Conservation (phyloP, 441 rosid species). For the Lepidium campestre region DNA sequence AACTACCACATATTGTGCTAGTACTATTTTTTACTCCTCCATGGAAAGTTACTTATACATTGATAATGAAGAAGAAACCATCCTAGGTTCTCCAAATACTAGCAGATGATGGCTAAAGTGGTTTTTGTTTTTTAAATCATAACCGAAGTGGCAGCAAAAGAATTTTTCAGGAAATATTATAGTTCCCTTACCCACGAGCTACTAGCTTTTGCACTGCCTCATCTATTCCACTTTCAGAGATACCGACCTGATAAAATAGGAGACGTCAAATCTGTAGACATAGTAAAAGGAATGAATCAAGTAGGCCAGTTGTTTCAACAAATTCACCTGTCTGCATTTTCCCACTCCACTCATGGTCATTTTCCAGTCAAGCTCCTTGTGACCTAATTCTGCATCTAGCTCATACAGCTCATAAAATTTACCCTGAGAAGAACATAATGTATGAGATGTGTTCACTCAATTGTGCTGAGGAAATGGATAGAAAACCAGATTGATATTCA, state of each 20-base stretch:
- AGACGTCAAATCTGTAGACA: not conserved
- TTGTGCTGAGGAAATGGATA: not conserved
- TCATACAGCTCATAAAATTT: conserved; percentile 96
- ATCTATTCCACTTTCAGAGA: conserved; percentile 86
- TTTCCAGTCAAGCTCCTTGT: conserved; percentile 95
- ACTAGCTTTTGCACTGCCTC: conserved; percentile 89
- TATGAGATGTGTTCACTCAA: not conserved
- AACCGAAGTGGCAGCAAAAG: not conserved
- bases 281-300: not conserved
- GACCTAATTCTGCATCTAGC: conserved; percentile 94
- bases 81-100: not conserved
- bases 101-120: conserved; percentile 4
- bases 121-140: not conserved
- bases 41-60: not conserved
- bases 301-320: conserved; percentile 3
- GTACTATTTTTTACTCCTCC: not conserved
- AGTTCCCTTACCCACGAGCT: conserved; percentile 76
- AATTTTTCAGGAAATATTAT: not conserved
- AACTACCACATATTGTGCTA: not conserved
- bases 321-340: conserved; percentile 87
- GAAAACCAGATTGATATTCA: conserved; percentile 11
- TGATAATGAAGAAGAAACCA: not conserved
- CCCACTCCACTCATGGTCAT: conserved; percentile 92
- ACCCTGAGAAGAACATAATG: conserved; percentile 46
- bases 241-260: conserved; percentile 60